Percentiles rank a stretch among this genome's conserved stretches.
Evolutionary conservation across 179 eudicot species (phyloP).

Genomic region (Beta corolliflora): DNA sequence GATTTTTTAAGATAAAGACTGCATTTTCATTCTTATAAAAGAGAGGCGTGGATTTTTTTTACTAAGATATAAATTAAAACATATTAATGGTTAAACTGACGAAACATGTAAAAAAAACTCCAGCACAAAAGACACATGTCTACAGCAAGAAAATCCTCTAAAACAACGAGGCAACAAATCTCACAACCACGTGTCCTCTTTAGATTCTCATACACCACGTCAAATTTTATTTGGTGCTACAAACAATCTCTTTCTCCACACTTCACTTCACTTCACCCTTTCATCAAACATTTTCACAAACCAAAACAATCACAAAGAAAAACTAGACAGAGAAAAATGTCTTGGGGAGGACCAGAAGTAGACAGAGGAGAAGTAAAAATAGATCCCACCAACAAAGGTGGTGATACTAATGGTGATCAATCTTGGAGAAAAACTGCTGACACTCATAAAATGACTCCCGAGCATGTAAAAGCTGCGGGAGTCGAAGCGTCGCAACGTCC

Average conservation of each 20-base stretch:
- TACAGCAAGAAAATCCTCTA: not conserved
- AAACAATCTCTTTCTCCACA: too few relatives aligned
- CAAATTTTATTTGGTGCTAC: not conserved
- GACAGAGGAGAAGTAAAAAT: constrained; percentile 12
- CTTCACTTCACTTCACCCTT: not conserved
- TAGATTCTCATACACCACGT: not conserved
- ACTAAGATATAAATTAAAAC: too few relatives aligned
- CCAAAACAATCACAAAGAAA: not conserved
- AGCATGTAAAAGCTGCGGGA: constrained; percentile 50
- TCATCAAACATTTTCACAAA: not conserved
- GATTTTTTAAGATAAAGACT: too few relatives aligned
- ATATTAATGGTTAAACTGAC: not conserved
- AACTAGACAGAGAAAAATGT: constrained; percentile 5
- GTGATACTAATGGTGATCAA: constrained; percentile 19
- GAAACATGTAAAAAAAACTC: not conserved
- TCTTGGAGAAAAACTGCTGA: constrained; percentile 60
- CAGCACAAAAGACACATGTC: not conserved
- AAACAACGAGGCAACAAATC: not conserved
- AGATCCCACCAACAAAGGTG: constrained; percentile 9
- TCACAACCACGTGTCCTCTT: not conserved
- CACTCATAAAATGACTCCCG: constrained; percentile 63
- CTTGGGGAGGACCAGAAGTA: constrained; percentile 28
- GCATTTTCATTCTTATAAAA: too few relatives aligned
- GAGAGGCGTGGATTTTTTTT: too few relatives aligned
- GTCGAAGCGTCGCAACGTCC: constrained; percentile 51